phyloP scores from a whole-genome alignment of 768 basidiomycete species.

The Artomyces pyxidatus region DNA sequence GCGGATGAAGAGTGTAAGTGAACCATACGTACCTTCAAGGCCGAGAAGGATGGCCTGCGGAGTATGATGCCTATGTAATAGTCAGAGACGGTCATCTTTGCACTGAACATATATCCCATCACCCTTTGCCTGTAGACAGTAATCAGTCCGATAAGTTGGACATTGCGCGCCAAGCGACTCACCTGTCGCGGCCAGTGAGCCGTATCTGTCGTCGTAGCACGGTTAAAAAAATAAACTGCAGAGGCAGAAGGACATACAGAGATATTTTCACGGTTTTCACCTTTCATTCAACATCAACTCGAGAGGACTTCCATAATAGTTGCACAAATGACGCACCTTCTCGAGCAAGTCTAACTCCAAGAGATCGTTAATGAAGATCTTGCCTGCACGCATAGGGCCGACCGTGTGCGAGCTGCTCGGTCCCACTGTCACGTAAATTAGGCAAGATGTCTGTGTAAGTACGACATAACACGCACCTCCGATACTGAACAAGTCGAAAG shows the following conservation, averaged over 20 bases:
- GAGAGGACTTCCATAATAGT: neutral
- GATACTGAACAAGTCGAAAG: slow-evolving; percentile 89
- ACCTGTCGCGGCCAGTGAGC: slow-evolving; percentile 91
- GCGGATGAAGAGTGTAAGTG: too few species aligned
- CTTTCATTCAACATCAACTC: slow-evolving; percentile 26
- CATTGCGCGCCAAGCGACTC: too few species aligned
- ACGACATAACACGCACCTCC: too few species aligned
- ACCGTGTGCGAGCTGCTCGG: slow-evolving; percentile 62
- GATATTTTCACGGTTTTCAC: slow-evolving; percentile 79
- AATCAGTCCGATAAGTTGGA: too few species aligned
- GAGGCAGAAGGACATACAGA: slow-evolving; percentile 39
- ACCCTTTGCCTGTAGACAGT: slow-evolving; percentile 65
- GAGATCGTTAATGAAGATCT: slow-evolving; percentile 77
- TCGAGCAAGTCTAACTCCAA: slow-evolving; percentile 59
- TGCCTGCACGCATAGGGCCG: slow-evolving; percentile 87
- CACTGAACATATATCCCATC: too few species aligned
- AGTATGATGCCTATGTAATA: slow-evolving; percentile 71
- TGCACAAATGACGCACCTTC: slow-evolving; percentile 32
- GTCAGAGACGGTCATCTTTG: too few species aligned
- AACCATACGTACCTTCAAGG: slow-evolving; percentile 42
- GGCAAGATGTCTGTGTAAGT: too few species aligned
- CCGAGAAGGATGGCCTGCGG: slow-evolving; percentile 83
- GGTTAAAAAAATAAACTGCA: slow-evolving; percentile 2
- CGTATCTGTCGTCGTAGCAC: slow-evolving; percentile 47
- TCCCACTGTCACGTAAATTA: slow-evolving; percentile 38